Conservation (phyloP, 2,329 filamentous ascomycete species). For the Chrysoporthe cubensis region DNA sequence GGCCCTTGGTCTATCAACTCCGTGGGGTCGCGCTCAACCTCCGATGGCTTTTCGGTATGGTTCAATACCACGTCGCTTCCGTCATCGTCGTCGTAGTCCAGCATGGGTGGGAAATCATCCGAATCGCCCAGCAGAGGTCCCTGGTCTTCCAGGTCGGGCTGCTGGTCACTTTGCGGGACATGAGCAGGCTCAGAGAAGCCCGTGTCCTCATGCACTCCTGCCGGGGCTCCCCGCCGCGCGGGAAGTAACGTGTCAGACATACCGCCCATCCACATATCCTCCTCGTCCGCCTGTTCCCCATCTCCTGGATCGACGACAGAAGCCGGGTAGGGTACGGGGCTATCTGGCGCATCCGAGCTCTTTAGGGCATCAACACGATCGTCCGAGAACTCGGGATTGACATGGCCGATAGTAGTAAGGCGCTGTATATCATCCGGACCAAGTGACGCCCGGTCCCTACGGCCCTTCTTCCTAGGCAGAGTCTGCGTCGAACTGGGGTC, state of each 20-base stretch:
- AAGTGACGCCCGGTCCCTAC: conserved; percentile 37
- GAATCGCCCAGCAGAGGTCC: conserved; percentile 17
- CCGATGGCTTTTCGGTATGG: not conserved
- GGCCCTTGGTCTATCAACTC: conserved; percentile 21
- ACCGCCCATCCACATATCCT: conserved; percentile 31
- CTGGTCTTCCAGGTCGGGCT: conserved; percentile 17
- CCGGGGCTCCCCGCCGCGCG: not conserved
- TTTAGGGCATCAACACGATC: not conserved
- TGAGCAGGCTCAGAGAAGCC: conserved; percentile 2
- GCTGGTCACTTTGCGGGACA: not conserved
- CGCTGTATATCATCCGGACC: conserved; percentile 34
- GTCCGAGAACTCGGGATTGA: not conserved
- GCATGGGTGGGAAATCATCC: conserved; percentile 20
- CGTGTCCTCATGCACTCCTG: conserved; percentile 9
- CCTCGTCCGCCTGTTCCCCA: conserved; percentile 25
- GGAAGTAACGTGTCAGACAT: conserved; percentile 25
- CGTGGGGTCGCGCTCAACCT: not conserved
- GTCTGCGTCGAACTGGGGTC: conserved; percentile 33
- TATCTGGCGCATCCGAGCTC: not conserved
- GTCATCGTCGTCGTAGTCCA: not conserved
- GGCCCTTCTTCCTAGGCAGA: conserved; percentile 37
- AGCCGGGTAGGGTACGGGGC: not conserved
- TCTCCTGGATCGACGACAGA: not conserved
- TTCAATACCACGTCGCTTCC: not conserved
- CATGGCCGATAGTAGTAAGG: conserved; percentile 21